phyloP scores from a whole-genome alignment of 768 basidiomycete species.

The Mycena maculata region DNA sequence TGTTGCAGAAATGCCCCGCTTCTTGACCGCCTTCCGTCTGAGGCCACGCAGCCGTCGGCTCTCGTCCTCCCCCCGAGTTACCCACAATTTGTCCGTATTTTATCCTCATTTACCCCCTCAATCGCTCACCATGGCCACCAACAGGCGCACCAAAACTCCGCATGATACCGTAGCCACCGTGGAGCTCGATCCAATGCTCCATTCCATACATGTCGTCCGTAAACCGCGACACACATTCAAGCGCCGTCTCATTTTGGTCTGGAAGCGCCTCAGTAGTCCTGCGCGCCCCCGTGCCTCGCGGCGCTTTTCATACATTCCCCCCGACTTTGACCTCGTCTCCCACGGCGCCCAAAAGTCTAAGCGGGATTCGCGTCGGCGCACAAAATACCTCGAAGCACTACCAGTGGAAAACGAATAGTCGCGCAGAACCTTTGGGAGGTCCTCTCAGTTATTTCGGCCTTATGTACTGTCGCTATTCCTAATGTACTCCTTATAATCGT shows the following conservation, averaged over 20 bases:
- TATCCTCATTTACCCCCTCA: not conserved
- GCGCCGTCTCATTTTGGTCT: conserved; percentile 43
- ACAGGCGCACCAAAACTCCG: conserved; percentile 4
- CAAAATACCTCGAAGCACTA: conserved; percentile 12
- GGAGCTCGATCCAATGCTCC: conserved; percentile 15
- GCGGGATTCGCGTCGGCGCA: conserved; percentile 22
- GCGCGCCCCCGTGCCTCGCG: conserved; percentile 38
- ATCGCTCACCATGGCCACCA: not conserved
- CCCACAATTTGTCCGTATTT: conserved; percentile 8
- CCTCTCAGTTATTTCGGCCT: no score
- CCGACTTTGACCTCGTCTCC: conserved; percentile 45
- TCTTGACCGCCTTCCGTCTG: not conserved
- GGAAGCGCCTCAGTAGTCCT: conserved; percentile 46
- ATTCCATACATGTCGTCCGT: conserved; percentile 7
- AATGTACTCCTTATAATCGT: not conserved
- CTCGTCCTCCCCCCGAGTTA: not conserved
- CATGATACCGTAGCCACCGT: conserved; percentile 3
- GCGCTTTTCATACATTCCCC: conserved; percentile 50
- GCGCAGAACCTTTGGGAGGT: not conserved
- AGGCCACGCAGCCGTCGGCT: conserved; percentile 5
- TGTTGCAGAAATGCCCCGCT: conserved; percentile 3
- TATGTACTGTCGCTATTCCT: no score
- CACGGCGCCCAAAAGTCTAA: conserved; percentile 15
- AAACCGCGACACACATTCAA: conserved; percentile 33
- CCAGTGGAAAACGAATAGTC: not conserved